Evolutionary conservation across 768 basidiomycete species (phyloP).

Genomic region (Polyporus arcularius): DNA sequence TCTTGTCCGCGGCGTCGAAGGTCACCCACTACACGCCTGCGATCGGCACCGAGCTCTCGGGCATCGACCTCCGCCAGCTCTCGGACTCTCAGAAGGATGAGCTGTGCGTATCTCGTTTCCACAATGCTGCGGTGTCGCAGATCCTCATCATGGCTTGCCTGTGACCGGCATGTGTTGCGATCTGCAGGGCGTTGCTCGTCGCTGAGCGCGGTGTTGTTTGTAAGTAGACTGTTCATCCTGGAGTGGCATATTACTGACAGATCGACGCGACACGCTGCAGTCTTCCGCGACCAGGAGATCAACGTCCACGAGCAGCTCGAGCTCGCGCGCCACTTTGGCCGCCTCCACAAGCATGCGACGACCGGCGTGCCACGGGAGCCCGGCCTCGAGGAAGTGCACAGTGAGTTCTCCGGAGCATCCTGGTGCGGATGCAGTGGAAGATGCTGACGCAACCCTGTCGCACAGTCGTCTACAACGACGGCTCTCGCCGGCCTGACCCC

Average conservation of each 20-base stretch:
- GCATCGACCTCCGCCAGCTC: slow-evolving; percentile 73
- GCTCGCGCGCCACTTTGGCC: slow-evolving; percentile 72
- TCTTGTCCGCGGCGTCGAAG: slow-evolving; percentile 65
- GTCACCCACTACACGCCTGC: slow-evolving; percentile 68
- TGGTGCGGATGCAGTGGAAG: not conserved
- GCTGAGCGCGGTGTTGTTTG: slow-evolving; percentile 80
- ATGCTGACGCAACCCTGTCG: not conserved
- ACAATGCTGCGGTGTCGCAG: not conserved
- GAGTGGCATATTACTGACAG: not conserved
- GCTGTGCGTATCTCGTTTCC: slow-evolving; percentile 46
- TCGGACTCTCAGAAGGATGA: slow-evolving; percentile 75
- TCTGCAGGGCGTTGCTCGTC: slow-evolving; percentile 62
- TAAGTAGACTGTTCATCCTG: slow-evolving; percentile 35
- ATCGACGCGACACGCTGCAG: slow-evolving; percentile 34
- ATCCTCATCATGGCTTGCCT: not conserved
- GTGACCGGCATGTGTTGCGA: slow-evolving; percentile 11
- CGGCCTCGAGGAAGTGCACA: slow-evolving; percentile 77
- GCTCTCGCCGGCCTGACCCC: slow-evolving; percentile 60
- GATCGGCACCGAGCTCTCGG: slow-evolving; percentile 75
- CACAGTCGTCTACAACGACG: slow-evolving; percentile 71
- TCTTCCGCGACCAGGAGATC: slow-evolving; percentile 76
- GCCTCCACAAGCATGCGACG: slow-evolving; percentile 81
- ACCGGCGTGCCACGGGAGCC: slow-evolving; percentile 70
- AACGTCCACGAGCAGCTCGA: slow-evolving; percentile 68
- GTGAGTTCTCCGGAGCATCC: slow-evolving; percentile 36